Evolutionary conservation across 306 rosid genomes (phyloP).

Genomic region (Notholithocarpus densiflorus): DNA sequence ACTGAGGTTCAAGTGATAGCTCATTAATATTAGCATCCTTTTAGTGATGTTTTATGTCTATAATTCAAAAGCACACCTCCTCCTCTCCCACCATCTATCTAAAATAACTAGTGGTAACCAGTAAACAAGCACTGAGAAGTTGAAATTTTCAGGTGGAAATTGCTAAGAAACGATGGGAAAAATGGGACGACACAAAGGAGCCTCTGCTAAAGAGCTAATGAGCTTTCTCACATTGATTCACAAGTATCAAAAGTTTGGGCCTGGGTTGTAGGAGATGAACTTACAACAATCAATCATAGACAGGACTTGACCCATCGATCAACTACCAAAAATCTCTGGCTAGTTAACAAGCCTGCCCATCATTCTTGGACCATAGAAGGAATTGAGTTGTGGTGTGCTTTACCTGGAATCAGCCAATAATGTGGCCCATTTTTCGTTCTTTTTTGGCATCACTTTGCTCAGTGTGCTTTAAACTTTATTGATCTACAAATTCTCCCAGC

Average conservation of each 20-base stretch:
- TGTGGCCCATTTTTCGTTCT: too few relatives aligned
- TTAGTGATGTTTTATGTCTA: too few relatives aligned
- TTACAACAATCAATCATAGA: background rate
- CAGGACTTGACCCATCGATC: background rate
- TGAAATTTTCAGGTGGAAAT: constrained; percentile 37
- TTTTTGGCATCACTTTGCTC: background rate
- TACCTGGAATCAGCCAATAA: too few relatives aligned
- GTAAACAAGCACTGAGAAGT: background rate
- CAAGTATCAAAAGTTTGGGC: background rate
- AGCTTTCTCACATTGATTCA: background rate
- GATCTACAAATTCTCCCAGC: background rate
- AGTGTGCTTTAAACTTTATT: background rate
- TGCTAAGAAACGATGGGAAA: constrained; percentile 37
- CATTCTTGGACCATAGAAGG: background rate
- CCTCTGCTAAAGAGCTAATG: background rate
- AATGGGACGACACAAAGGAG: constrained; percentile 37
- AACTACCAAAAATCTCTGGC: too few relatives aligned
- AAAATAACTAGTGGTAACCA: background rate
- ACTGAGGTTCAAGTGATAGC: too few relatives aligned
- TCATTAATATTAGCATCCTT: too few relatives aligned
- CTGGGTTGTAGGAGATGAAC: background rate
- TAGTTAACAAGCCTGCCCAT: background rate
- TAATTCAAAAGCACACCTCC: too few relatives aligned
- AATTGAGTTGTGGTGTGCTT: background rate
- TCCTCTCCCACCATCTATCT: too few relatives aligned